phyloP scores from a whole-genome alignment of 78 protist genomes.

The Dictyostelium capitatum region DNA sequence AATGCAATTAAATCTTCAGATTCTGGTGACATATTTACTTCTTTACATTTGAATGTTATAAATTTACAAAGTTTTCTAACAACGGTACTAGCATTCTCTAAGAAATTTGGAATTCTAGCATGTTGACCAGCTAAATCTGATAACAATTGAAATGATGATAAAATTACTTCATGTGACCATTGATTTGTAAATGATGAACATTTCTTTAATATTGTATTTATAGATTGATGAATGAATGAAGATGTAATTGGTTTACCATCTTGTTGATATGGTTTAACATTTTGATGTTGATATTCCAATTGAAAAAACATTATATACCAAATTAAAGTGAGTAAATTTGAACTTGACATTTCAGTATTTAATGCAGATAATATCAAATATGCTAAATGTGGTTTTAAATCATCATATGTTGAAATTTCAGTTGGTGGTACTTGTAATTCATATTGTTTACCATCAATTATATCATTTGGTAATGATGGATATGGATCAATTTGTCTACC shows the following conservation, averaged over 20 bases:
- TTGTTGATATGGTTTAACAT: conserved; percentile 12
- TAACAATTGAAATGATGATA: conserved; percentile 35
- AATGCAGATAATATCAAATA: conserved; percentile 38
- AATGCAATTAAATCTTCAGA: conserved; percentile 38
- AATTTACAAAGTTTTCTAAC: conserved; percentile 65
- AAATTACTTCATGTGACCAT: conserved; percentile 65
- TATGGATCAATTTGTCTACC: conserved; percentile 53
- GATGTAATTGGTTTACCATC: conserved; percentile 47
- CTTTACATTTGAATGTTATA: conserved; percentile 52
- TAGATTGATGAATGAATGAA: conserved; percentile 28
- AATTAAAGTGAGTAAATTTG: conserved; percentile 36
- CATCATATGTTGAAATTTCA: conserved; percentile 38
- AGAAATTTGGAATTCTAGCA: conserved; percentile 39
- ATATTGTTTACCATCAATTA: conserved; percentile 33
- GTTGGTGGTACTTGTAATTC: conserved; percentile 20
- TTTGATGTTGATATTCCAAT: conserved; percentile 54
- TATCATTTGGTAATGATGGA: conserved; percentile 46
- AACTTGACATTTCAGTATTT: conserved; percentile 50
- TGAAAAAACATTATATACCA: conserved; percentile 63
- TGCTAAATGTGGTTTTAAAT: conserved; percentile 42
- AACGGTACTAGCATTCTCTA: conserved; percentile 27
- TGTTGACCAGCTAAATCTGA: conserved; percentile 16
- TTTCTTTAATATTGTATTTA: conserved; percentile 56
- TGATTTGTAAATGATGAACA: conserved; percentile 55
- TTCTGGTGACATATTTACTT: conserved; percentile 20